phyloP scores from a whole-genome alignment of 2,329 filamentous ascomycete species.

The Chrysosporium queenslandicum region DNA sequence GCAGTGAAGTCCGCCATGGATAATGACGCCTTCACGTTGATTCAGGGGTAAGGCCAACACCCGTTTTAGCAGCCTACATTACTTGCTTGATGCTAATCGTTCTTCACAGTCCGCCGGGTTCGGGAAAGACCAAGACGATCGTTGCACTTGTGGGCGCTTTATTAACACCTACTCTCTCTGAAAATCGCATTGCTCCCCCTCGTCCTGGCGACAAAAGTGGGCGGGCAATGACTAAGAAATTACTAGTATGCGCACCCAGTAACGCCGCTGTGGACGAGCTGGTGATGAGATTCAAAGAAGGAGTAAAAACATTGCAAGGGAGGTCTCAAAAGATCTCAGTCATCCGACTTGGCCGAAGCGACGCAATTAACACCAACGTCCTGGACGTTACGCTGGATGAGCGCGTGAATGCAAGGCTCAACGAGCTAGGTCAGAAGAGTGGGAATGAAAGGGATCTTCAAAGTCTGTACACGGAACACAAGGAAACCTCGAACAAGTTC shows the following conservation, averaged over 20 bases:
- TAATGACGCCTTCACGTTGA: slow-evolving; percentile 93
- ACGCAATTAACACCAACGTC: slow-evolving; percentile 83
- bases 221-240: slow-evolving; percentile 56
- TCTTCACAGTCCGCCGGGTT: slow-evolving; percentile 66
- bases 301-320: slow-evolving; percentile 68
- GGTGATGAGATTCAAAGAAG: slow-evolving; percentile 81
- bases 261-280: slow-evolving; percentile 96
- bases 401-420: slow-evolving; percentile 66
- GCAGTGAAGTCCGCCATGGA: slow-evolving; percentile 86
- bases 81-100: slow-evolving; percentile 20
- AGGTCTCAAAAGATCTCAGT: slow-evolving; percentile 69
- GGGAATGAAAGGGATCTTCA: slow-evolving; percentile 44
- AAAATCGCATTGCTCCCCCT: slow-evolving; percentile 40
- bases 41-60: slow-evolving; percentile 60
- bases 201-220: slow-evolving; percentile 32
- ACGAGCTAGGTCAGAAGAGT: slow-evolving; percentile 36
- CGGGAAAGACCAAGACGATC: slow-evolving; percentile 97
- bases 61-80: background rate
- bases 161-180: slow-evolving; percentile 50
- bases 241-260: slow-evolving; percentile 94
- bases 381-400: slow-evolving; percentile 89
- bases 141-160: slow-evolving; percentile 89
- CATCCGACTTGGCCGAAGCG: slow-evolving; percentile 77
- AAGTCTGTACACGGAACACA: slow-evolving; percentile 62
- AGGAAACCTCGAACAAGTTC: slow-evolving; percentile 54